phyloP scores from a whole-genome alignment of 305 asterid genomes.

The Caryopteris hybrid region DNA sequence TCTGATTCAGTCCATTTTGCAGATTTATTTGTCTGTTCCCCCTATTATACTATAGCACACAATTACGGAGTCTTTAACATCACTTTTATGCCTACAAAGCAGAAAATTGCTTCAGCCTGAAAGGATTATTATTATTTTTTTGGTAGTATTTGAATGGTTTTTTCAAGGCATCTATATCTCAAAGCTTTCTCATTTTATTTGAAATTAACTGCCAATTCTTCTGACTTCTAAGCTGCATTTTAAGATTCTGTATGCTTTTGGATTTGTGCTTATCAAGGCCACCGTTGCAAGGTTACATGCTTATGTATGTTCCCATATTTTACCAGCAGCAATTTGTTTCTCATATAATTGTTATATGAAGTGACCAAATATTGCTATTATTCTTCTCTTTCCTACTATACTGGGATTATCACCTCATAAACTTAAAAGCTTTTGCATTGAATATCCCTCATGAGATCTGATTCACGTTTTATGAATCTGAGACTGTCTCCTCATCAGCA shows the following conservation, averaged over 20 bases:
- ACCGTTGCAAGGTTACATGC: too few relatives aligned
- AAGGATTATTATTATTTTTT: not conserved
- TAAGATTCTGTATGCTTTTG: not conserved
- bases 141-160: not conserved
- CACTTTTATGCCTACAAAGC: not conserved
- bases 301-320: too few relatives aligned
- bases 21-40: not conserved
- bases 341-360: not conserved
- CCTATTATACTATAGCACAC: not conserved
- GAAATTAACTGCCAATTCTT: slow-evolving; percentile 1
- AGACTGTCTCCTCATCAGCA: not conserved
- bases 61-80: not conserved
- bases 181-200: not conserved
- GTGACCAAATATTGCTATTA: not conserved
- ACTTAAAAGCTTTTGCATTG: not conserved
- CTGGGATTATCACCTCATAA: not conserved
- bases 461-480: not conserved
- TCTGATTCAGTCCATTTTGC: not conserved
- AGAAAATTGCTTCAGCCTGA: not conserved
- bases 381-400: not conserved
- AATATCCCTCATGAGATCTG: not conserved
- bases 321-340: too few relatives aligned
- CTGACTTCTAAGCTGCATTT: not conserved
- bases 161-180: not conserved
- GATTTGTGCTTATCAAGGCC: not conserved